phyloP scores from a whole-genome alignment of 2,329 filamentous ascomycete species.

The Exophiala spinifera region DNA sequence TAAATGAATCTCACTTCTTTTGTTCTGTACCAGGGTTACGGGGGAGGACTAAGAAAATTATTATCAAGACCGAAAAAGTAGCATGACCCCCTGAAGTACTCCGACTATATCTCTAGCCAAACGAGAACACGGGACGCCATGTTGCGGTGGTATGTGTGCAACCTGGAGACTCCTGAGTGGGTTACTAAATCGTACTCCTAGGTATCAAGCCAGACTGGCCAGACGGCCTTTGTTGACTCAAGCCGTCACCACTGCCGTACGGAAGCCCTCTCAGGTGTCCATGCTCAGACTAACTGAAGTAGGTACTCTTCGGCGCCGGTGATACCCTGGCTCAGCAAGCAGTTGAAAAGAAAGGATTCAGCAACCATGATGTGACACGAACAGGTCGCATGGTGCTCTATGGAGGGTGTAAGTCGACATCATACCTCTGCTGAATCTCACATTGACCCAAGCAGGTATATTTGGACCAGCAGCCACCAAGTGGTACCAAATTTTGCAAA shows the following conservation, averaged over 20 bases:
- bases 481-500: conserved; percentile 80
- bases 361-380: conserved; percentile 65
- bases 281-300: conserved; percentile 7
- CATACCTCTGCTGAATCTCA: background rate
- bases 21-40: background rate
- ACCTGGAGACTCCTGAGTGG: conserved; percentile 9
- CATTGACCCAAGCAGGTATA: conserved; percentile 52
- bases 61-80: background rate
- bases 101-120: background rate
- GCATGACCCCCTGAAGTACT: background rate
- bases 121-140: background rate
- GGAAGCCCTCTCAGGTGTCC: conserved; percentile 17
- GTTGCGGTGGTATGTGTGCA: conserved; percentile 23
- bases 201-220: conserved; percentile 84
- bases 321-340: conserved; percentile 88
- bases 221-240: conserved; percentile 84
- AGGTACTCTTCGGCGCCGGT: conserved; percentile 86
- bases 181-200: conserved; percentile 32
- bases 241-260: conserved; percentile 76
- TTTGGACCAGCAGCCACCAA: conserved; percentile 85
- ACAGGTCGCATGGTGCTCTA: conserved; percentile 51
- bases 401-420: conserved; percentile 42
- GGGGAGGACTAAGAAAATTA: background rate
- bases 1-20: too few species aligned
- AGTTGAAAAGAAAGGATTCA: conserved; percentile 74